A percentile compares a stretch with the other conserved stretches of the same genome.
Evolutionary conservation across 352 stramenopile genomes (phyloP).

Genomic region (Globisporangium carolinianum): DNA sequence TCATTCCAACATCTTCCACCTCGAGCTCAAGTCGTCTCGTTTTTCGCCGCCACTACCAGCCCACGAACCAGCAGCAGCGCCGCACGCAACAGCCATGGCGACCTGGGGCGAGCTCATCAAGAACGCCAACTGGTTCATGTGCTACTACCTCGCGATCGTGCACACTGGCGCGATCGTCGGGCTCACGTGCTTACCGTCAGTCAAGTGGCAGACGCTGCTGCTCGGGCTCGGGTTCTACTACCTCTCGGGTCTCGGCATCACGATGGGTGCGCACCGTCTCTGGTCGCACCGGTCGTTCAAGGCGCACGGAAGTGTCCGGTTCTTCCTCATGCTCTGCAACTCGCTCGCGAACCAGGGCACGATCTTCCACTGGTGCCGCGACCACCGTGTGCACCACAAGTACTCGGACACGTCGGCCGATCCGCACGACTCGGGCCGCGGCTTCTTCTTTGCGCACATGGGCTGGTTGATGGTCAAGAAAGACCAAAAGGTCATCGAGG

Average conservation of each 20-base stretch:
- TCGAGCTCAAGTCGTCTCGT: no score
- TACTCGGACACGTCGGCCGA: conserved; percentile 88
- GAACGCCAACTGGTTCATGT: conserved; percentile 97
- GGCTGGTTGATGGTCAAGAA: conserved; percentile 99
- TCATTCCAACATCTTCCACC: no score
- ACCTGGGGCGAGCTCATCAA: conserved; percentile 25
- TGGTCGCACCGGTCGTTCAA: conserved; percentile 97
- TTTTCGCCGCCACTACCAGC: no score
- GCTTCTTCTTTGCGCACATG: conserved; percentile 99
- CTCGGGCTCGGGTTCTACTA: conserved; percentile 92
- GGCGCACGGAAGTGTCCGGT: conserved; percentile 84
- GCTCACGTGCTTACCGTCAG: conserved; percentile 71
- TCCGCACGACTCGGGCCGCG: conserved; percentile 94
- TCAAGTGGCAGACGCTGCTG: conserved; percentile 85
- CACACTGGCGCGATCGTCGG: conserved; percentile 89
- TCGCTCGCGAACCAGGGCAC: conserved; percentile 97
- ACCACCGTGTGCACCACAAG: conserved; percentile 99
- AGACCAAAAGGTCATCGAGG: conserved; percentile 83
- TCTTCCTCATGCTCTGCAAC: conserved; percentile 97
- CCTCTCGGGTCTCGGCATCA: conserved; percentile 95
- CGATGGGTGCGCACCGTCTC: conserved; percentile 95
- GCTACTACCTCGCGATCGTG: conserved; percentile 95
- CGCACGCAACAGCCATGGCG: conserved; percentile 2
- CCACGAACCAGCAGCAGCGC: no score
- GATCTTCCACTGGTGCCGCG: conserved; percentile 97